Conservation (phyloP, 148 eudicot genomes). For the Camellia japonica region DNA sequence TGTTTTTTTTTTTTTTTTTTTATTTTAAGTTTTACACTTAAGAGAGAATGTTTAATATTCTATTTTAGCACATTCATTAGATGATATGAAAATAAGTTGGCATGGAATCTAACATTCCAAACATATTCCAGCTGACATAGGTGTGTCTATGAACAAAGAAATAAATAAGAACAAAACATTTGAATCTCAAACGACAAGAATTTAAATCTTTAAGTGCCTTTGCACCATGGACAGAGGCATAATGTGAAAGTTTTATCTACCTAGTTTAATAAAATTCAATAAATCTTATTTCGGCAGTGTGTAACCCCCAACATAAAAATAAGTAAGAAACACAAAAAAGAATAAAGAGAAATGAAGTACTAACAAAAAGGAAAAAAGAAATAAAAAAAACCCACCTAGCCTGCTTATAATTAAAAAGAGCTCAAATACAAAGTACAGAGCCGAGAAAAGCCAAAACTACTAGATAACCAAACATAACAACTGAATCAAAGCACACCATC, state of each 20-base stretch:
- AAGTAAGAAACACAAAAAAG: neutral
- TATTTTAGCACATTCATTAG: neutral
- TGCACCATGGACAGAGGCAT: neutral
- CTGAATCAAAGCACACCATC: neutral
- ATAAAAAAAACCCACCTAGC: neutral
- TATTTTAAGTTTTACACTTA: constrained; percentile 4
- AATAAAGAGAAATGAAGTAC: neutral
- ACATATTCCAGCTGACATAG: neutral
- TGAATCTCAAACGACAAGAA: neutral
- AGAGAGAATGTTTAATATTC: neutral
- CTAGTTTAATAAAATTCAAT: too few species aligned
- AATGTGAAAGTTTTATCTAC: neutral
- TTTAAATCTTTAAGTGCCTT: neutral
- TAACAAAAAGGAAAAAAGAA: neutral
- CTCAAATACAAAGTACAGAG: neutral
- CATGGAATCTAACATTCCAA: neutral
- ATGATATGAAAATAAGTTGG: neutral
- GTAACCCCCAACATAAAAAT: neutral
- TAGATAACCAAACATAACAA: neutral
- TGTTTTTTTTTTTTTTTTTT: too few species aligned
- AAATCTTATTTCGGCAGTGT: too few species aligned
- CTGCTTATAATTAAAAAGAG: neutral
- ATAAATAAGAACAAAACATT: neutral
- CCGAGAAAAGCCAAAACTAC: neutral
- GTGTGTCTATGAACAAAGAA: neutral